Conservation (phyloP, 352 stramenopile genomes). For the Globisporangium perplexum region DNA sequence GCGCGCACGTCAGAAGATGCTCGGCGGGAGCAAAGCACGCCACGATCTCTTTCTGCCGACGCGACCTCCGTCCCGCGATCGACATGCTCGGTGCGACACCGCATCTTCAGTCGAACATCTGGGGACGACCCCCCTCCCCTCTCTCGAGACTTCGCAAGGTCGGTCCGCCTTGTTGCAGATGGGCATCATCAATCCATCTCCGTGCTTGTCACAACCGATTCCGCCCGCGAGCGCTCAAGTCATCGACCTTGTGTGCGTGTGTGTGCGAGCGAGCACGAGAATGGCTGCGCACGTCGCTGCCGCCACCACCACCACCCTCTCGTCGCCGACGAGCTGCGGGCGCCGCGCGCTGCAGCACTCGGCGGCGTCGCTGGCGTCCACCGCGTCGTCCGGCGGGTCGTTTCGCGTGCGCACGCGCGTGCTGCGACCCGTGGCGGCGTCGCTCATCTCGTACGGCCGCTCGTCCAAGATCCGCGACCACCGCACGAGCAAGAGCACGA, state of each 20-base stretch:
- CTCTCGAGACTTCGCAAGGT: neutral
- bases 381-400: constrained; percentile 7
- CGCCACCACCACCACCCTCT: too few relatives aligned
- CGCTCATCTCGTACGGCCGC: constrained; percentile 65
- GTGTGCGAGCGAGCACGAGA: too few relatives aligned
- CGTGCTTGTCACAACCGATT: neutral
- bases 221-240: neutral
- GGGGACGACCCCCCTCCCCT: neutral
- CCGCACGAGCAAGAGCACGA: constrained; percentile 34
- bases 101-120: neutral
- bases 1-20: neutral
- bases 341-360: constrained; percentile 5
- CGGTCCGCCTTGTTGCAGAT: neutral
- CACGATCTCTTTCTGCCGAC: neutral
- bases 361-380: constrained; percentile 8
- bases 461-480: constrained; percentile 32
- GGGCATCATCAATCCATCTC: neutral
- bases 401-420: constrained; percentile 39
- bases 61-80: neutral
- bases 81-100: neutral
- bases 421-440: constrained; percentile 51
- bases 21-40: neutral
- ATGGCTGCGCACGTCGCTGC: neutral
- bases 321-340: neutral
- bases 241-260: too few relatives aligned